These are phyloP conservation scores for Setomelanomma holmii DNA, from an alignment of 2,329 filamentous ascomycete species.

Conservation along the genomic window DNA sequence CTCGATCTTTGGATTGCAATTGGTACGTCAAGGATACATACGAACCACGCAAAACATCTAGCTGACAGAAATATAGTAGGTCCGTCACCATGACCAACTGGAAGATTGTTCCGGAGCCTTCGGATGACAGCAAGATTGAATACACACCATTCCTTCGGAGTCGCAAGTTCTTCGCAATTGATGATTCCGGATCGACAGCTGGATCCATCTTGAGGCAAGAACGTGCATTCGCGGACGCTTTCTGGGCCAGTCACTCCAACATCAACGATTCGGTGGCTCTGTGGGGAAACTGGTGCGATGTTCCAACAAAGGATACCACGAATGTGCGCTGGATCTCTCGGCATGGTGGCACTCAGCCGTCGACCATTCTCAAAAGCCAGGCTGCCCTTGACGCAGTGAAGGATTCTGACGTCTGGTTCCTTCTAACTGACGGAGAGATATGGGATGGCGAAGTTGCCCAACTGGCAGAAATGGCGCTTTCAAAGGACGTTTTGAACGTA, in stretches of 20 bases:
- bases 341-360: slow-evolving; percentile 27
- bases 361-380: slow-evolving; percentile 24
- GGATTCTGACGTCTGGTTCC: slow-evolving; percentile 38
- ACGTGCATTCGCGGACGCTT: slow-evolving; percentile 22
- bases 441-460: slow-evolving; percentile 23
- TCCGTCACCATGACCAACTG: slow-evolving; percentile 18
- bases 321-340: slow-evolving; percentile 17
- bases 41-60: too few relatives aligned
- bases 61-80: not conserved
- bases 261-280: slow-evolving; percentile 21
- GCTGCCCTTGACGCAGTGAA: slow-evolving; percentile 25
- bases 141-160: slow-evolving; percentile 17
- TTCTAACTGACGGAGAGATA: slow-evolving; percentile 44
- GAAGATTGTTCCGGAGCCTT: slow-evolving; percentile 17
- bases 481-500: slow-evolving; percentile 22
- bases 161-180: slow-evolving; percentile 43
- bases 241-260: slow-evolving; percentile 14
- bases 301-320: slow-evolving; percentile 15
- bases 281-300: slow-evolving; percentile 29
- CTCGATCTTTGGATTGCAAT: too few relatives aligned
- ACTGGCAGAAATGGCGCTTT: slow-evolving; percentile 27
- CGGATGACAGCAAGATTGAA: slow-evolving; percentile 10
- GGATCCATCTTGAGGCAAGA: slow-evolving; percentile 24
- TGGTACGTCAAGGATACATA: too few relatives aligned
- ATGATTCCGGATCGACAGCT: slow-evolving; percentile 40